These are phyloP conservation scores for Avena insularis DNA, from an alignment of 176 grass and related monocot genomes.

Conservation along the genomic window DNA sequence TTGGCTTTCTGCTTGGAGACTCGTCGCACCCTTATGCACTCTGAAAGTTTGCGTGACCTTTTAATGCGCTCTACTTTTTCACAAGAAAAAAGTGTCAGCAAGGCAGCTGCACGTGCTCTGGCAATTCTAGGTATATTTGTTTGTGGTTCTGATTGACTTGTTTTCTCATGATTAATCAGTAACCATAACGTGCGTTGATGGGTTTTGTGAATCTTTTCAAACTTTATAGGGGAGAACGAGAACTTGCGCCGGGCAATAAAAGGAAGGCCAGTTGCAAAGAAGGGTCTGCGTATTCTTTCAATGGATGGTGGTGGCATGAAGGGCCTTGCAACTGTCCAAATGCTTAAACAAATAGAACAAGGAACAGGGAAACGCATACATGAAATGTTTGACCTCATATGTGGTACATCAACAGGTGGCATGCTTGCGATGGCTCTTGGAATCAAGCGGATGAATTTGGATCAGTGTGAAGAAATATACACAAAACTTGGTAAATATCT, in stretches of 20 bases:
- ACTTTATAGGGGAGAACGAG: constrained; percentile 89
- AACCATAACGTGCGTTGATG: constrained; percentile 35
- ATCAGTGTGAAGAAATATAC: constrained; percentile 99
- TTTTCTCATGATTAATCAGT: constrained; percentile 13
- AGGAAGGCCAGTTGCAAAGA: constrained; percentile 82
- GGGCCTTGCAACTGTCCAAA: constrained; percentile 97
- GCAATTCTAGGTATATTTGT: constrained; percentile 81
- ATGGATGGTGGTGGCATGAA: constrained; percentile 99
- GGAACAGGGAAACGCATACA: constrained; percentile 93
- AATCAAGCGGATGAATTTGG: constrained; percentile 88
- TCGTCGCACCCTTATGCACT: constrained; percentile 80
- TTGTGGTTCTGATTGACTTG: constrained; percentile 8
- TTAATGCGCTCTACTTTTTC: constrained; percentile 83
- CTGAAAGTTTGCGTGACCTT: constrained; percentile 85
- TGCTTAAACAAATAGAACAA: constrained; percentile 98
- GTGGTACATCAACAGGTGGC: constrained; percentile 96
- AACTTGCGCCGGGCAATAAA: constrained; percentile 86
- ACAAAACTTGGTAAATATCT: constrained; percentile 84
- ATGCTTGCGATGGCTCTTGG: constrained; percentile 99
- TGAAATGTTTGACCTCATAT: constrained; percentile 99
- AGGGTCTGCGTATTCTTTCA: constrained; percentile 89
- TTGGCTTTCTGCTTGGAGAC: constrained; percentile 98
- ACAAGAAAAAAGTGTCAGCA: constrained; percentile 70
- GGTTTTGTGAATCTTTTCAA: constrained; percentile 32
- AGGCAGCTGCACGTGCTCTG: constrained; percentile 89